Conservation (phyloP, 2,329 filamentous ascomycete genomes). For the Bipolaris sorokiniana region DNA sequence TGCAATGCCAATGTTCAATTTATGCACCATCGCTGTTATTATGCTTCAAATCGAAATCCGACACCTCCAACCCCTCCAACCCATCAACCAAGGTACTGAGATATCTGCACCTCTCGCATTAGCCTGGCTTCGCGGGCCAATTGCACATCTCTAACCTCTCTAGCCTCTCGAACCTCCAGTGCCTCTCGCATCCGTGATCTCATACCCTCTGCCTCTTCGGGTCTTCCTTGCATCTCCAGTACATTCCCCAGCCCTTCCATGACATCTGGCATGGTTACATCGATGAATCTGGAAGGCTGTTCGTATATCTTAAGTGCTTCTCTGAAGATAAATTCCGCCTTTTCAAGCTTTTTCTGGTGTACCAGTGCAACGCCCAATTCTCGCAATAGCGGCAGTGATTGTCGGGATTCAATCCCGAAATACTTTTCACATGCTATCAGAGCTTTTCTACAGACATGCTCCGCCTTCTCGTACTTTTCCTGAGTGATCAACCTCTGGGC, state of each 20-base stretch:
- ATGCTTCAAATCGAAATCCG: too few species aligned
- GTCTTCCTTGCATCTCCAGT: not conserved
- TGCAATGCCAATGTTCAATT: too few species aligned
- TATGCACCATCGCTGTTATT: too few species aligned
- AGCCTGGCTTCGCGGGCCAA: too few species aligned
- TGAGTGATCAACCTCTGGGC: too few species aligned
- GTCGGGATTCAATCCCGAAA: not conserved
- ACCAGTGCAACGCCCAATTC: not conserved
- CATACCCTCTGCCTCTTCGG: not conserved
- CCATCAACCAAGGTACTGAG: too few species aligned
- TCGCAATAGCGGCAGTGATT: not conserved
- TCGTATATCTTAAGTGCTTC: not conserved
- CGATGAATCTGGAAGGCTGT: too few species aligned
- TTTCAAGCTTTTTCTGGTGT: not conserved
- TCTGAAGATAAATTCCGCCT: not conserved
- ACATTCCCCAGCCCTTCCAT: not conserved
- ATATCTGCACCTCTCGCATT: too few species aligned
- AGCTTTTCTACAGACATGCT: not conserved
- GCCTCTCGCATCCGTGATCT: too few species aligned
- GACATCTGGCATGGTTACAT: not conserved
- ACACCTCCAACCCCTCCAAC: too few species aligned
- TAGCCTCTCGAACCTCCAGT: too few species aligned
- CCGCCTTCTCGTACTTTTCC: not conserved
- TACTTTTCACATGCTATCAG: not conserved
- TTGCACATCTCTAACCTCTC: too few species aligned